Base-by-base conservation (phyloP, 202 grass and related monocot species). In the Thinopyrum obtusiflorum region DNA sequence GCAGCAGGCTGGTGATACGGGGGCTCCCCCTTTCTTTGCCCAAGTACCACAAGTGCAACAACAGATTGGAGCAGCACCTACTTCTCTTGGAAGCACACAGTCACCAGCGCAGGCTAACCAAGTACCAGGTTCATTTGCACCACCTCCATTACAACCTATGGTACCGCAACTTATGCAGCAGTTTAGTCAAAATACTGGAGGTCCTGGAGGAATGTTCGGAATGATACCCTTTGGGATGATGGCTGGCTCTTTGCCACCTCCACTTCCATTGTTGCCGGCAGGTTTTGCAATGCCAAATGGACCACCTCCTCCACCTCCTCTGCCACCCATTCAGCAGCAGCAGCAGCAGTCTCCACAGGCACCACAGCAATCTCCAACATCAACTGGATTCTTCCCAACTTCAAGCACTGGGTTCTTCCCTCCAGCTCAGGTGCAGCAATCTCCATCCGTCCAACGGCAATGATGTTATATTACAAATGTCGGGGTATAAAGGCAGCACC, bases 401-500 rank as follows among this genome's bases (percentile, higher is more conserved):
- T 80, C 96, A 71, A 77, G 88, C 33, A 47, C 89, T 76, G 91
- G 86, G 61, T 98, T 95, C 78, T 94, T 95, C 39, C 86, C 89
- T 7, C 91, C 88, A 9, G 83, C 87, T 79, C 88, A 88, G 85
- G 44, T 90, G 65, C 88, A 94, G 78, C 81, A 89, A 46, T 79
- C 89, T 71, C 86, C 96, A 12, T 88, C 90, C 23, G 82, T 70
- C 68, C 91, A 92, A 73, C 87, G 88, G 70, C 93, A 94, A 68
- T 92, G 88, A 88, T 53, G 15, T 84, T 82, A 7, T 42, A 26
- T 57, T 62, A 51, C 61, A 78, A 65, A 83, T 47, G 20, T 79
- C 4, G 10, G 68, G 86, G 27, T 74, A 86, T 55, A 47, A 80
- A 87, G 68, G 68, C 53, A 62, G 73, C 83, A 81, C 71, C 51